Conservation (phyloP, 331 rosid species). For the Prunus yedoensis region DNA sequence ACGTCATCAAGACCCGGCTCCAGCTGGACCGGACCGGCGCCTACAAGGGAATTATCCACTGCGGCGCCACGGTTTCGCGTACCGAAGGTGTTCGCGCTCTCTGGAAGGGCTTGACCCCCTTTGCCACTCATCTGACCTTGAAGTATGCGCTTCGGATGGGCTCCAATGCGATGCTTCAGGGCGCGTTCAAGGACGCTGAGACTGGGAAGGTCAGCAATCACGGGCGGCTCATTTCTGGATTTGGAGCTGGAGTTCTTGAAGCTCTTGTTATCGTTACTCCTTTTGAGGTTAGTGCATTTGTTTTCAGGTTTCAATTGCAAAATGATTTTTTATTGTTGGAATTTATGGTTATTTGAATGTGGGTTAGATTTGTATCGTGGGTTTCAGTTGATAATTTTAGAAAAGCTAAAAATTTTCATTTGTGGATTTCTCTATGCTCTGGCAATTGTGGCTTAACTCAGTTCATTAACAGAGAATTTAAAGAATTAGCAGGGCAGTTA, state of each 20-base stretch:
- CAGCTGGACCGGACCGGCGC: constrained; percentile 86
- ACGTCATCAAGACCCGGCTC: constrained; percentile 90
- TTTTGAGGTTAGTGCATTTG: constrained; percentile 61
- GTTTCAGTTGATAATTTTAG: neutral
- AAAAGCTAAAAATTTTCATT: too few species aligned
- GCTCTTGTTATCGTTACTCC: constrained; percentile 91
- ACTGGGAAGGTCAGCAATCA: constrained; percentile 72
- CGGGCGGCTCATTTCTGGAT: constrained; percentile 82
- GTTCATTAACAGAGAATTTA: neutral
- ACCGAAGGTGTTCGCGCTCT: constrained; percentile 90
- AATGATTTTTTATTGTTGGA: neutral
- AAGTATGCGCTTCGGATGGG: constrained; percentile 97
- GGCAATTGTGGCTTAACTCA: neutral
- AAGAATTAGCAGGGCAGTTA: too few species aligned
- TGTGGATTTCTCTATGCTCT: neutral
- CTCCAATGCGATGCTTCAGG: constrained; percentile 77
- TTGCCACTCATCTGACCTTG: constrained; percentile 86
- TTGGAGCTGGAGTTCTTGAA: constrained; percentile 97
- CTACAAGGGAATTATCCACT: constrained; percentile 84
- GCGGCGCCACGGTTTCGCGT: constrained; percentile 65
- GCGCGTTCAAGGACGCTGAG: constrained; percentile 69
- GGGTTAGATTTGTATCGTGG: neutral
- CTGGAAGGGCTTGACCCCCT: constrained; percentile 98
- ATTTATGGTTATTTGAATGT: neutral
- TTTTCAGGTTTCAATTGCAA: neutral